Conservation (phyloP, 345 rosid species). For the Gossypium arboreum region DNA sequence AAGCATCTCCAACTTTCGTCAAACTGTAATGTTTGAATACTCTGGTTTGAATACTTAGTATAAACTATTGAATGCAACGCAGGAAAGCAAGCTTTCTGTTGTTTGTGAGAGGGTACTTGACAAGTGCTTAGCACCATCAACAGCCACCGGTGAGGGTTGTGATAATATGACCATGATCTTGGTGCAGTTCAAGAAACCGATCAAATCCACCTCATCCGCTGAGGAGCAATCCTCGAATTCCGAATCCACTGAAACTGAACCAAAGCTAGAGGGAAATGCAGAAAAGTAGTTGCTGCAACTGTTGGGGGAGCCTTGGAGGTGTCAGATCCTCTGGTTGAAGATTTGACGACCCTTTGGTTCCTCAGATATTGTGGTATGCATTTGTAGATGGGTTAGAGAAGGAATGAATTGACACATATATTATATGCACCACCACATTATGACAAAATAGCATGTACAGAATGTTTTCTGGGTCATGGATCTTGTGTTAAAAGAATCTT, state of each 20-base stretch:
- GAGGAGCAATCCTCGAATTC: constrained; percentile 39
- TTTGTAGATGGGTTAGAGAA: constrained; percentile 18
- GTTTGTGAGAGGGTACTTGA: constrained; percentile 82
- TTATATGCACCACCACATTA: neutral
- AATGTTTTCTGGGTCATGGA: neutral
- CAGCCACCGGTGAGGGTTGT: constrained; percentile 84
- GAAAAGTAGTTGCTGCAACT: neutral
- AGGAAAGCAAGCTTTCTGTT: constrained; percentile 86
- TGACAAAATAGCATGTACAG: constrained; percentile 27
- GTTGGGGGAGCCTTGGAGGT: too few species aligned
- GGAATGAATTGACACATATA: neutral
- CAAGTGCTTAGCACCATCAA: constrained; percentile 83
- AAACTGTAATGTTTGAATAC: neutral
- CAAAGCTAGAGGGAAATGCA: constrained; percentile 28
- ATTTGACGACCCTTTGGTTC: too few species aligned
- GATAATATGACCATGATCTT: constrained; percentile 98
- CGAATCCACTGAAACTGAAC: constrained; percentile 19
- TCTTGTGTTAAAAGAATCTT: neutral
- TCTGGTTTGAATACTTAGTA: neutral
- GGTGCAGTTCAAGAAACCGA: constrained; percentile 81
- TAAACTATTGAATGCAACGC: constrained; percentile 23
- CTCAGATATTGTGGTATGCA: neutral
- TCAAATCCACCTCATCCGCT: constrained; percentile 22
- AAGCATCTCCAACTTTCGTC: neutral
- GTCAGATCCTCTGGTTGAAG: too few species aligned